Conservation (phyloP, 176 grass and related monocot genomes). For the Ampelocalamus luodianensis region DNA sequence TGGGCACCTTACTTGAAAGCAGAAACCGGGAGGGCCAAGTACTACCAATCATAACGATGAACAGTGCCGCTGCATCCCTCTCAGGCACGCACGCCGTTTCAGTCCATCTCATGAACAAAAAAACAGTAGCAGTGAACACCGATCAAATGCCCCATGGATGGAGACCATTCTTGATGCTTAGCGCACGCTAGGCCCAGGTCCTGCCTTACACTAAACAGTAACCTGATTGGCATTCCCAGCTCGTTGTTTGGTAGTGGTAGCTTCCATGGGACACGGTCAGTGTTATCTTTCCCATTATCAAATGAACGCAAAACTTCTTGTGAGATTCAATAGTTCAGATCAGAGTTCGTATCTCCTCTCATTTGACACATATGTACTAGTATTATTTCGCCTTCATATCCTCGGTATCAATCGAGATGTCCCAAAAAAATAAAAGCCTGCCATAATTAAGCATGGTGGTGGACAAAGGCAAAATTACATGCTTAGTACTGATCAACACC, state of each 20-base stretch:
- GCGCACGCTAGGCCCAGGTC: not conserved
- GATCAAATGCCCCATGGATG: not conserved
- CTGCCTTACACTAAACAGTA: not conserved
- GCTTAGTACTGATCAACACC: not conserved
- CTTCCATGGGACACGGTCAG: not conserved
- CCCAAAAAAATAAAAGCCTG: not conserved
- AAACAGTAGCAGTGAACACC: not conserved
- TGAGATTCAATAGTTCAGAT: not conserved
- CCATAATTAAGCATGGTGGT: too few species aligned
- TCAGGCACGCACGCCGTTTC: constrained; percentile 9
- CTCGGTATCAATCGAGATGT: not conserved
- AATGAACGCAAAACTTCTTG: not conserved
- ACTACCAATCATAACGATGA: not conserved
- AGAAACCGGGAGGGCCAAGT: not conserved
- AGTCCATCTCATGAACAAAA: not conserved
- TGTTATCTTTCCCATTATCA: not conserved
- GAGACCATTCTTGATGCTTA: not conserved
- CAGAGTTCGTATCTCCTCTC: not conserved
- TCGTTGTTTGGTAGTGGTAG: not conserved
- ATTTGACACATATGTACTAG: not conserved
- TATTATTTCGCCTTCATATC: not conserved
- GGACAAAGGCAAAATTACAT: not conserved
- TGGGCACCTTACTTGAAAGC: not conserved
- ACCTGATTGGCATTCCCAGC: not conserved
- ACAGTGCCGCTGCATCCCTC: not conserved